Base-by-base conservation (phyloP, 306 rosid genomes). In the Castanea crenata region DNA sequence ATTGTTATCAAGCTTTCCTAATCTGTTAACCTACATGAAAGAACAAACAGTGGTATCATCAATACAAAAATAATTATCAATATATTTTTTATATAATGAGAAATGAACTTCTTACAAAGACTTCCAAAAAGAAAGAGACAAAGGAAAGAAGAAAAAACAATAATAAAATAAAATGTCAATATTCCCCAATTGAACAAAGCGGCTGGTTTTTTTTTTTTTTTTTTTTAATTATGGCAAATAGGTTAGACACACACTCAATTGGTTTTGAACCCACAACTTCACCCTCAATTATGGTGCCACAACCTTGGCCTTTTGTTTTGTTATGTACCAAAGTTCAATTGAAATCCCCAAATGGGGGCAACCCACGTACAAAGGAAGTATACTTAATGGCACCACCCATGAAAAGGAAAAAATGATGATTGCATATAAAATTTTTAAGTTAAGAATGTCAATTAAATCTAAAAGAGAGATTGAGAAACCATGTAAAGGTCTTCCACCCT, bases 1-100 rank as follows among this genome's bases (percentile, higher is more conserved):
- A 82, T 77, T 81, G 72, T 71, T 86, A 80, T 90, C 97, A 76
- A 89, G 82, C 87, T 86, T 92, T 67, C 94, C 95, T 14, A 93
- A 87, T 84, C 88, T 87, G 90, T 87, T 91, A 73, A 88, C 97
- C 99, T 94, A 68, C 79, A 82, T 61, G 61, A 75, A 19, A 77
- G 78, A 80, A n/a, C 46, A 80, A 80, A 29, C 75, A 38, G 31
- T 23, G 52, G 54, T 76, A 63, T 62, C 76, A 51, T 75, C 71
- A 38, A 65, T 19, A 69, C 38, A 16, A n/a, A 62, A 79, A 79
- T 27, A 14, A 6, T 59, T 34, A n/a, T 76, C 58, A 49, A 64
- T 29, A 64, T 31, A 2, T 16, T 31, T 29, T 64, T n/a, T 32
- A 29, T 64, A 29, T 4, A 14, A 64, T 6, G 21, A 15, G 70